Evolutionary conservation across 805 yeast genomes (phyloP), one percentile per base, ranked within the genome.

Genomic region (Candida tibetensis): DNA sequence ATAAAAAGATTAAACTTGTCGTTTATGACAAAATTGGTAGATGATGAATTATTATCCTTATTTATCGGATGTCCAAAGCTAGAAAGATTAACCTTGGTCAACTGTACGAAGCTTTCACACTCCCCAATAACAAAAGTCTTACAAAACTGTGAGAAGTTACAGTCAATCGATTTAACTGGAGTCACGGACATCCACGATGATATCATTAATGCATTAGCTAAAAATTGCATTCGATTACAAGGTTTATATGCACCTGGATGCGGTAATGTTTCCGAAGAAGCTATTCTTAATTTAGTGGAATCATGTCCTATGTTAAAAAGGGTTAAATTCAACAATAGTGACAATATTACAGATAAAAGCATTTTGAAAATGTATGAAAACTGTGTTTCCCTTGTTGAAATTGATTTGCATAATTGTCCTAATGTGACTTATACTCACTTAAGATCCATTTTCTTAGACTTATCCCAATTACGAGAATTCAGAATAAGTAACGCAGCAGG

Each of bases 171-270:
- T 62, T 71, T 91, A 49, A 82, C 96, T 0, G 93, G 93, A 6
- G 83, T 87, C 4, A 71, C 71, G 30, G 79, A 74, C 44, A 62
- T 69, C 37, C 72, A 69, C 39, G 96, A 90, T 64, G 79, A 73
- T 30, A 79, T 89, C 4, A 77, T 88, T 41, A 48, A 62, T 19
- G 78, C 85, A 5, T 69, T 91, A 46, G 88, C 96, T 2, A 55
- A 56, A 6, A 72, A 77, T 51, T 90, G 96, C 59, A 74, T 77
- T 26, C 66, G 91, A 32, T 69, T 91, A 31, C 97, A 91, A 63
- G 96, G 96, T 1, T 67, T 90, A 32, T 90, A 89, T 57, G 93
- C 93, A 0, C 90, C 95, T 1, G 86, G 85, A 4, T 89, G 96
- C 40, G 77, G 76, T 26, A 62, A 68, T n/a, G 81, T 91, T 3